Conservation (phyloP, 768 basidiomycete species). For the Xerocomellus amylosporus region DNA sequence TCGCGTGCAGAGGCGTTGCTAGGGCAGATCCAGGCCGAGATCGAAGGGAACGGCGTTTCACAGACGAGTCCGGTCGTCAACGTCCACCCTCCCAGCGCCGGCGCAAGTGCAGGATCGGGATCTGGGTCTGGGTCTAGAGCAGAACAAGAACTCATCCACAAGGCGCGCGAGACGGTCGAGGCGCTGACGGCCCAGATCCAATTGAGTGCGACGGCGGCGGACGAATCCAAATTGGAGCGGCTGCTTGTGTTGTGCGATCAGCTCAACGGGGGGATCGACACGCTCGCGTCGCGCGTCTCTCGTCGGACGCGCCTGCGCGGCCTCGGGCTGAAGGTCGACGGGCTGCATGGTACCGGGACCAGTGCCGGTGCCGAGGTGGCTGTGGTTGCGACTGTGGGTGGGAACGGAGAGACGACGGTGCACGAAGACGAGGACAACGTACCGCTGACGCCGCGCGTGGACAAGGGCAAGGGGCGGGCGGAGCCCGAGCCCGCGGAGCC, state of each 20-base stretch:
- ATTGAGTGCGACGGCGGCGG: slow-evolving; percentile 38
- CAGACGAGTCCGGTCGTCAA: neutral
- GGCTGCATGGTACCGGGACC: slow-evolving; percentile 22
- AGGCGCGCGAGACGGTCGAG: slow-evolving; percentile 50
- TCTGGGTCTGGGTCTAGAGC: neutral
- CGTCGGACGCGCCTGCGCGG: slow-evolving; percentile 44
- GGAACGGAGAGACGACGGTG: neutral
- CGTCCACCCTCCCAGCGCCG: neutral
- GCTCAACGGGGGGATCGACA: slow-evolving; percentile 55
- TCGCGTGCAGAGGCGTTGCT: slow-evolving; percentile 43
- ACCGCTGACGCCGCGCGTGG: slow-evolving; percentile 59
- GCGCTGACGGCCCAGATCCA: slow-evolving; percentile 55
- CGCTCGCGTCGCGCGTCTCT: slow-evolving; percentile 32
- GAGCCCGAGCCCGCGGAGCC: slow-evolving; percentile 62
- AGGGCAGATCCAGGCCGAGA: slow-evolving; percentile 34
- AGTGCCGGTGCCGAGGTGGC: slow-evolving; percentile 16
- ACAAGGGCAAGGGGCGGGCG: slow-evolving; percentile 78
- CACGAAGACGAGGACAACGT: slow-evolving; percentile 28
- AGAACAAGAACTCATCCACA: slow-evolving; percentile 41
- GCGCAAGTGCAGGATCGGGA: neutral
- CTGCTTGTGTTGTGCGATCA: slow-evolving; percentile 72
- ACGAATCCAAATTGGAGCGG: slow-evolving; percentile 61
- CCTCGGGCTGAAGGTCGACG: slow-evolving; percentile 42
- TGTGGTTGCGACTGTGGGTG: too few relatives aligned
- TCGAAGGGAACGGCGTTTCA: neutral